Conservation (phyloP, 2,329 filamentous ascomycete genomes). For the Talaromyces sp. region DNA sequence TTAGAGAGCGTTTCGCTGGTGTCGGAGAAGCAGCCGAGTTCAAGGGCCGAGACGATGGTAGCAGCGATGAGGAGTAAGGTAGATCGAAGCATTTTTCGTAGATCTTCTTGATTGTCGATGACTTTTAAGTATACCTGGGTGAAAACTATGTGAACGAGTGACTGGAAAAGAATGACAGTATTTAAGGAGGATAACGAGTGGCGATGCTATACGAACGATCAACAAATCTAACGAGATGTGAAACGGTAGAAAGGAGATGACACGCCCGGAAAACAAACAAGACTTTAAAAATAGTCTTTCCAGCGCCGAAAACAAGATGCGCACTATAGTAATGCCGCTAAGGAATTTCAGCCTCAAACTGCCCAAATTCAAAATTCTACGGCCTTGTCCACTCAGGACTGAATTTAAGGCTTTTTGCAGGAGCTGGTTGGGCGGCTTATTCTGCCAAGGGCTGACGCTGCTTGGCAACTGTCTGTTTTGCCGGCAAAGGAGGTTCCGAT, state of each 20-base stretch:
- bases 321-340: background rate
- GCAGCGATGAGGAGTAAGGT: background rate
- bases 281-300: background rate
- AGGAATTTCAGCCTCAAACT: background rate
- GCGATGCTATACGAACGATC: background rate
- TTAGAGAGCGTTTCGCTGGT: conserved; percentile 7
- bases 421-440: background rate
- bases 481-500: background rate
- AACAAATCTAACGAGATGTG: background rate
- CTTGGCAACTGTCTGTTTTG: background rate
- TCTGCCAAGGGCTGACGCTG: background rate
- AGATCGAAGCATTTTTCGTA: background rate
- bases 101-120: background rate
- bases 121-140: background rate
- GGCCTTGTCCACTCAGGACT: background rate
- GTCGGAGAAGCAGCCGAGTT: conserved; percentile 7
- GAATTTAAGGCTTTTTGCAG: background rate
- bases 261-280: background rate
- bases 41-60: background rate
- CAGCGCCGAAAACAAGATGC: background rate
- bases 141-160: background rate
- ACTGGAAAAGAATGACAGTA: background rate
- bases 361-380: background rate
- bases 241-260: background rate
- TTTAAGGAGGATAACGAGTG: background rate